A percentile compares a stretch with the other conserved stretches of the same genome.
phyloP scores from a whole-genome alignment of 352 stramenopile genomes.

The Phytophthora agathidicida region DNA sequence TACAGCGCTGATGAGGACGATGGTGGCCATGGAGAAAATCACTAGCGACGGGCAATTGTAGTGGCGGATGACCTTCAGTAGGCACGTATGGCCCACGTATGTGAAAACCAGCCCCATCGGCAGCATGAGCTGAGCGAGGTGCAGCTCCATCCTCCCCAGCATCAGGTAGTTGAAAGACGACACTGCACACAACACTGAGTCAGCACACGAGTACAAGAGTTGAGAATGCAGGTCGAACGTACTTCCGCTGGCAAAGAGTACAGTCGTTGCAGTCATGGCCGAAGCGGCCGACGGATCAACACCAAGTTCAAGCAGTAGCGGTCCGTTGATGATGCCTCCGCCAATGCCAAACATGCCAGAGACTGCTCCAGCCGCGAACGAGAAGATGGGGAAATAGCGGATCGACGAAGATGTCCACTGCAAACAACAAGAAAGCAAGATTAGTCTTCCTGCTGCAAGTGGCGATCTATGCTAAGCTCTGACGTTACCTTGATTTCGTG shows the following conservation, averaged over 20 bases:
- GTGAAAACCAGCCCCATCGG: conserved; percentile 67
- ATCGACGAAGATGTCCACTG: conserved; percentile 69
- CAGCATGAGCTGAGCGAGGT: conserved; percentile 52
- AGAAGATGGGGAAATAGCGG: conserved; percentile 89
- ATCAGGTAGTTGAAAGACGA: conserved; percentile 71
- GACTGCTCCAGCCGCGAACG: conserved; percentile 90
- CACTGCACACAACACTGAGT: conserved; percentile 38
- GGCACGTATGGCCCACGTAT: conserved; percentile 59
- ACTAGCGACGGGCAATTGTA: conserved; percentile 76
- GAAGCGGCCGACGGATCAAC: conserved; percentile 84
- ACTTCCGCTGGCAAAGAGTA: conserved; percentile 77
- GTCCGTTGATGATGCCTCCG: conserved; percentile 95
- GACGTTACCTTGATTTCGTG: conserved; percentile 49
- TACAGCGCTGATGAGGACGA: conserved; percentile 66
- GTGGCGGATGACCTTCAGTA: conserved; percentile 51
- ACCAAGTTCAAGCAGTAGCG: conserved; percentile 94
- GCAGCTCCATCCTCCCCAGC: conserved; percentile 54
- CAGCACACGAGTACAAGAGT: conserved; percentile 4
- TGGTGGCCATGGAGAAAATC: conserved; percentile 71
- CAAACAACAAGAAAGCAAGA: neutral
- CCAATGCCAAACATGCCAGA: conserved; percentile 96
- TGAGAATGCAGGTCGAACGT: conserved; percentile 12
- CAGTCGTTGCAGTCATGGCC: conserved; percentile 87
- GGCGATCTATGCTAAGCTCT: too few species aligned
- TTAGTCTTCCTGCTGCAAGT: neutral